Evolutionary conservation across 2,329 filamentous ascomycete species (phyloP).

Genomic region (Zasmidium citrigriseum): DNA sequence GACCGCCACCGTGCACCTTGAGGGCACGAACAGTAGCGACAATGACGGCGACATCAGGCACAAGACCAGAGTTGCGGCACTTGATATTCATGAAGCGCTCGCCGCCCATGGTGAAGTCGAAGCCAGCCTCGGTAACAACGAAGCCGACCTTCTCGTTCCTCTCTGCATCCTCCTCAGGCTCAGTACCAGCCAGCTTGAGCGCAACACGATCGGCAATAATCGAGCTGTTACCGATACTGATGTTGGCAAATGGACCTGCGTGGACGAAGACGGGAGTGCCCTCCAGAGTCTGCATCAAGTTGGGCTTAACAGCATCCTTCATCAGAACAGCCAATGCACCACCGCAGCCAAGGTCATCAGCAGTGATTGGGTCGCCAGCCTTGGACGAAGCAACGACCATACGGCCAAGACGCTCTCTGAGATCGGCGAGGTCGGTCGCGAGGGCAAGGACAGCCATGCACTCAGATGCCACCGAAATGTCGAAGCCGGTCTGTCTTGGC

Average conservation of each 20-base stretch:
- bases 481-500: constrained; percentile 86
- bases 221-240: constrained; percentile 94
- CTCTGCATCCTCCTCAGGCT: constrained; percentile 73
- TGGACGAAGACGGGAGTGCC: constrained; percentile 97
- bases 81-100: constrained; percentile 99
- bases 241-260: constrained; percentile 96
- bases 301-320: constrained; percentile 98
- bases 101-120: constrained; percentile 99
- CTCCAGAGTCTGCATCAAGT: constrained; percentile 97
- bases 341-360: constrained; percentile 90
- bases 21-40: constrained; percentile 93
- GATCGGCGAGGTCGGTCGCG: constrained; percentile 81
- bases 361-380: constrained; percentile 86
- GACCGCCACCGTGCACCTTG: constrained; percentile 95
- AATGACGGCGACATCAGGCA: constrained; percentile 90
- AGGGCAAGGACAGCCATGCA: constrained; percentile 98
- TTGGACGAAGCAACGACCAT: constrained; percentile 94
- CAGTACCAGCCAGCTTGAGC: constrained; percentile 91
- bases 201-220: constrained; percentile 94
- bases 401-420: constrained; percentile 88
- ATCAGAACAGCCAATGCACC: constrained; percentile 92
- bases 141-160: constrained; percentile 81
- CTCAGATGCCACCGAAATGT: constrained; percentile 96
- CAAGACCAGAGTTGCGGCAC: constrained; percentile 89
- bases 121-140: constrained; percentile 94